phyloP scores from a whole-genome alignment of 2,329 filamentous ascomycete genomes.

The Aureobasidium musti region DNA sequence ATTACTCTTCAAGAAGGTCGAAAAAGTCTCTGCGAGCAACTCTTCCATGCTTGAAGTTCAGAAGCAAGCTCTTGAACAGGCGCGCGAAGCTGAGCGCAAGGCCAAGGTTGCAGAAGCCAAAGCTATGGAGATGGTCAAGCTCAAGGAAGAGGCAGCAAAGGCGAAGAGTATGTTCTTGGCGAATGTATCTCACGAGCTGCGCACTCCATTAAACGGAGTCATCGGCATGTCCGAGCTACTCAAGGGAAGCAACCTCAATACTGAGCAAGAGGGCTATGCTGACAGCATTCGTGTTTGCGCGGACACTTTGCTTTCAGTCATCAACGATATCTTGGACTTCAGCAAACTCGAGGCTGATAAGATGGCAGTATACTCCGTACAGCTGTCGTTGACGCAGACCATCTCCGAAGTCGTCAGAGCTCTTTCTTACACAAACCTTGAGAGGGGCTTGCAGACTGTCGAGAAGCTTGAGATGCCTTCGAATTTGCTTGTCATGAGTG shows the following conservation, averaged over 20 bases:
- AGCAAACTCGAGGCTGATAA: slow-evolving; percentile 57
- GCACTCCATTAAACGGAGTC: slow-evolving; percentile 57
- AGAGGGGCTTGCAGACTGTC: slow-evolving; percentile 61
- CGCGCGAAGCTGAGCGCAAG: slow-evolving; percentile 71
- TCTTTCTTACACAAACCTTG: slow-evolving; percentile 63
- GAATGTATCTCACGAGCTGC: slow-evolving; percentile 61
- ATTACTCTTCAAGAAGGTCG: slow-evolving; percentile 65
- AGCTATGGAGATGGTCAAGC: slow-evolving; percentile 74
- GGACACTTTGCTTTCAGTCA: slow-evolving; percentile 55
- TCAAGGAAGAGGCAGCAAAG: slow-evolving; percentile 80
- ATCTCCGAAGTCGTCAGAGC: slow-evolving; percentile 66
- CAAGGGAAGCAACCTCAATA: slow-evolving; percentile 58
- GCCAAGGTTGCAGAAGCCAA: slow-evolving; percentile 75
- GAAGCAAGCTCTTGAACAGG: slow-evolving; percentile 70
- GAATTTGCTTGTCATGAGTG: slow-evolving; percentile 55
- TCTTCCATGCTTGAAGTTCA: slow-evolving; percentile 76
- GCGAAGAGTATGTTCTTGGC: slow-evolving; percentile 75
- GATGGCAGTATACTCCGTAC: slow-evolving; percentile 62
- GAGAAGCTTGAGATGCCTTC: slow-evolving; percentile 58
- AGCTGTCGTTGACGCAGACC: slow-evolving; percentile 56
- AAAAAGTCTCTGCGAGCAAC: slow-evolving; percentile 77
- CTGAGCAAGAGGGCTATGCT: slow-evolving; percentile 63
- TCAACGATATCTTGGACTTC: slow-evolving; percentile 57
- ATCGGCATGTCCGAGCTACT: slow-evolving; percentile 63
- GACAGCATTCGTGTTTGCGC: slow-evolving; percentile 67